A percentile compares a stretch with the other conserved stretches of the same genome.
Evolutionary conservation across 345 rosid genomes (phyloP).

Genomic region (Atalantia buxifolia): DNA sequence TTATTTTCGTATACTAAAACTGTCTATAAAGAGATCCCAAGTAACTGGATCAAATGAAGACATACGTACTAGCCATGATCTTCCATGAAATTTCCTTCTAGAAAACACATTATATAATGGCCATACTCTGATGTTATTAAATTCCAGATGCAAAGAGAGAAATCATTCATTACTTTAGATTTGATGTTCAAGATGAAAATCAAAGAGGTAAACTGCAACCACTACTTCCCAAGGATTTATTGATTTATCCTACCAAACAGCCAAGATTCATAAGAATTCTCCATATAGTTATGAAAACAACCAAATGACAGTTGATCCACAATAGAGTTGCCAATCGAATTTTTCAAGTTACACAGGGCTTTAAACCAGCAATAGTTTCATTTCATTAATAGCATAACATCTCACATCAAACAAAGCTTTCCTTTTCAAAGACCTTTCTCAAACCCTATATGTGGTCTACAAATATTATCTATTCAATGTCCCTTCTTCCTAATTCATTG

Average conservation of each 20-base stretch:
- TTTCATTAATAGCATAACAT: neutral
- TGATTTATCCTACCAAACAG: neutral
- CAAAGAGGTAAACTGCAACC: neutral
- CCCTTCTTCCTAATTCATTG: neutral
- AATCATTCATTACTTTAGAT: neutral
- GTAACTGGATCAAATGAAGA: neutral
- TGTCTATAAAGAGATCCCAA: neutral
- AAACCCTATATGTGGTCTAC: neutral
- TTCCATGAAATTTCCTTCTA: neutral
- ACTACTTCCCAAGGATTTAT: neutral
- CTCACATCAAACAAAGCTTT: neutral
- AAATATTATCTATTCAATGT: neutral
- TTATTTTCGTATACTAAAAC: neutral
- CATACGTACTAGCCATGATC: neutral
- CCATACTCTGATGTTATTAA: neutral
- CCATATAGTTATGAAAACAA: neutral
- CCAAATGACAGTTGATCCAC: neutral
- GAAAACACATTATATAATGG: neutral
- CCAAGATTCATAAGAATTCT: constrained; percentile 2
- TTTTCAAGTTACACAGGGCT: too few species aligned
- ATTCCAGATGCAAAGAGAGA: neutral
- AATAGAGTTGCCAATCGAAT: neutral
- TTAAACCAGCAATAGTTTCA: neutral
- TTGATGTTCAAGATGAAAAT: neutral
- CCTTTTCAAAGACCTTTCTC: neutral